Conservation (phyloP, 2,329 filamentous ascomycete genomes). For the Aspergillus intermedius region DNA sequence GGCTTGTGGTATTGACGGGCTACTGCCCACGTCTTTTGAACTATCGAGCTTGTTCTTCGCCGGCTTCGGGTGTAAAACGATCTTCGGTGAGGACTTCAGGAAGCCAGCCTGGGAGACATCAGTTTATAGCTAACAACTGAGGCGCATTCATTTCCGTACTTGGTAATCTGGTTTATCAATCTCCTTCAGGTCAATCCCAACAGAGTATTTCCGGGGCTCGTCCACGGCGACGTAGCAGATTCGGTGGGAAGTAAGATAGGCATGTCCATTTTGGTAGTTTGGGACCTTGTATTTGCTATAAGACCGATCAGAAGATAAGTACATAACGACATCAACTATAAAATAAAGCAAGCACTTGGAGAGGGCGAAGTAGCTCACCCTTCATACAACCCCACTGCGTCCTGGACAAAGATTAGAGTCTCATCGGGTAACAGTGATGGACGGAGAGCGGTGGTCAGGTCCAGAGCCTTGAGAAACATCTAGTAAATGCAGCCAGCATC, state of each 20-base stretch:
- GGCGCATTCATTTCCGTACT: constrained; percentile 41
- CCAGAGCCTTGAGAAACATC: constrained; percentile 95
- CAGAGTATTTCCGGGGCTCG: constrained; percentile 76
- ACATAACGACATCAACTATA: not conserved
- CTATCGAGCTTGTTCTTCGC: constrained; percentile 54
- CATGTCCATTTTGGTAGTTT: constrained; percentile 89
- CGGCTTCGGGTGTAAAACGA: constrained; percentile 80
- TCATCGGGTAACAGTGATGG: constrained; percentile 90
- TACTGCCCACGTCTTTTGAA: constrained; percentile 49
- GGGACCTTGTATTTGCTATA: constrained; percentile 87
- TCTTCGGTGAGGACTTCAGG: constrained; percentile 87
- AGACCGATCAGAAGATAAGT: constrained; percentile 10
- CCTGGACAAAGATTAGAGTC: constrained; percentile 90
- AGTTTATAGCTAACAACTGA: constrained; percentile 4
- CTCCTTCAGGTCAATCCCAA: constrained; percentile 81
- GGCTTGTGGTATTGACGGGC: constrained; percentile 19
- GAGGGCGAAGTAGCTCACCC: constrained; percentile 56
- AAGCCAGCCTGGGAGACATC: constrained; percentile 64
- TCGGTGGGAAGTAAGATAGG: constrained; percentile 92
- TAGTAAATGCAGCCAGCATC: constrained; percentile 47
- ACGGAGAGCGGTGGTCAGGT: constrained; percentile 92
- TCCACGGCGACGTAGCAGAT: constrained; percentile 89
- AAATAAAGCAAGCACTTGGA: constrained; percentile 1
- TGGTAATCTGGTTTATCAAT: constrained; percentile 89
- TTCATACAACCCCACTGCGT: constrained; percentile 95